phyloP scores from a whole-genome alignment of 768 basidiomycete species.

The Boletus insuetus region DNA sequence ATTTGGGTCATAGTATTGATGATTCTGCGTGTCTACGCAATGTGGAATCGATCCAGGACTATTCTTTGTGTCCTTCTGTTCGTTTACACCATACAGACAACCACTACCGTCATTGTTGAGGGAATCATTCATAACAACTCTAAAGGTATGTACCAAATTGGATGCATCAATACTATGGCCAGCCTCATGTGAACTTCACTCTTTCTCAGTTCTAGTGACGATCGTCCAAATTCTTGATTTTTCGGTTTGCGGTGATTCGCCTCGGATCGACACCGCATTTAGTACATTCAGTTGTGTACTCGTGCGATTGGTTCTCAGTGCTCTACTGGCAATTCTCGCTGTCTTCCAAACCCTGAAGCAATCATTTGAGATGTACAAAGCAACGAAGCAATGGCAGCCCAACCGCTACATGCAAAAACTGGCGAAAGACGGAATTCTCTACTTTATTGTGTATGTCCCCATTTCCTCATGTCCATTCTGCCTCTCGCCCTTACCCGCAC shows the following conservation, averaged over 20 bases:
- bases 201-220: not conserved
- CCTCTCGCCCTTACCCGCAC: no score
- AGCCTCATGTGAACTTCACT: no score
- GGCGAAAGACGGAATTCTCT: no score
- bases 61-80: not conserved
- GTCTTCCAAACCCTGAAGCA: no score
- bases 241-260: not conserved
- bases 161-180: no score
- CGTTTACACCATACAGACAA: not conserved
- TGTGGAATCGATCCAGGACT: not conserved
- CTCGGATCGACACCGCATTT: not conserved
- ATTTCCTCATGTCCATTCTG: no score
- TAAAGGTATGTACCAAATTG: not conserved
- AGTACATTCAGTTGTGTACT: not conserved
- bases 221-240: not conserved
- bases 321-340: not conserved
- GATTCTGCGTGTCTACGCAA: slow-evolving; percentile 4
- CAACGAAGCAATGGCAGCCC: no score
- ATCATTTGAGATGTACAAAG: no score
- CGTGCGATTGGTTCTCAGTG: not conserved
- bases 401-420: no score
- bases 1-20: not conserved
- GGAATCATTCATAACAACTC: not conserved
- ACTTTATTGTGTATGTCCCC: slow-evolving; percentile 7
- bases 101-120: not conserved